A percentile compares a stretch with the other conserved stretches of the same genome.
Evolutionary conservation across 805 yeast species (phyloP).

Genomic region (Suhomyces emberorum): DNA sequence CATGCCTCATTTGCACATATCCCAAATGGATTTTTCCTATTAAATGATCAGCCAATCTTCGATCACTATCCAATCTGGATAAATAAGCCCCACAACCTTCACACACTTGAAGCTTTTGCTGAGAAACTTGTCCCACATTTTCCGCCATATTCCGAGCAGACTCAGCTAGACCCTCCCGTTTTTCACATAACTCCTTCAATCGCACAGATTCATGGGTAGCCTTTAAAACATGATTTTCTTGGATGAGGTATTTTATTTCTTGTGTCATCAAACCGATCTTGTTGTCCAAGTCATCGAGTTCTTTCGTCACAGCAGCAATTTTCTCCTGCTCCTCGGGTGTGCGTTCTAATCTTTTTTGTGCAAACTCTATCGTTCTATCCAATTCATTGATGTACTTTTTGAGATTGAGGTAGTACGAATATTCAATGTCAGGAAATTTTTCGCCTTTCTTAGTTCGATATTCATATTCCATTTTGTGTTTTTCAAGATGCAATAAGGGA

Average conservation of each 20-base stretch:
- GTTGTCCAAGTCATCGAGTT: constrained; percentile 59
- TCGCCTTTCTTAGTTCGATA: constrained; percentile 40
- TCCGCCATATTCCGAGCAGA: constrained; percentile 62
- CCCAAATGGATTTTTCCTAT: constrained; percentile 84
- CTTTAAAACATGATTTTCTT: constrained; percentile 48
- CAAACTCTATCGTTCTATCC: constrained; percentile 59
- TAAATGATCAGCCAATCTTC: constrained; percentile 86
- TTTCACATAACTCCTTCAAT: constrained; percentile 42
- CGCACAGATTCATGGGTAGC: constrained; percentile 49
- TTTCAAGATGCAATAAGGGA: constrained; percentile 69
- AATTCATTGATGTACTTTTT: constrained; percentile 62
- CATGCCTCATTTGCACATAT: constrained; percentile 69
- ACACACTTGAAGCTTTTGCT: constrained; percentile 88
- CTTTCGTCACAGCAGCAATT: constrained; percentile 51
- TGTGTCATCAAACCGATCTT: constrained; percentile 63
- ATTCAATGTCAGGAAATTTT: constrained; percentile 49
- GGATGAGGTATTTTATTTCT: constrained; percentile 56
- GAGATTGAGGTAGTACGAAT: constrained; percentile 47
- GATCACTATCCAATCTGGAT: constrained; percentile 80
- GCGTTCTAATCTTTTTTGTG: constrained; percentile 62
- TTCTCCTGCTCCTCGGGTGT: constrained; percentile 70
- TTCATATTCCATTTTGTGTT: constrained; percentile 69
- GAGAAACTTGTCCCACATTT: constrained; percentile 77
- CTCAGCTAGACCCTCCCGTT: constrained; percentile 52
- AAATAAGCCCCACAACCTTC: constrained; percentile 86